Conservation (phyloP, 495 filamentous ascomycete genomes). For the Penicillium pulvis region DNA sequence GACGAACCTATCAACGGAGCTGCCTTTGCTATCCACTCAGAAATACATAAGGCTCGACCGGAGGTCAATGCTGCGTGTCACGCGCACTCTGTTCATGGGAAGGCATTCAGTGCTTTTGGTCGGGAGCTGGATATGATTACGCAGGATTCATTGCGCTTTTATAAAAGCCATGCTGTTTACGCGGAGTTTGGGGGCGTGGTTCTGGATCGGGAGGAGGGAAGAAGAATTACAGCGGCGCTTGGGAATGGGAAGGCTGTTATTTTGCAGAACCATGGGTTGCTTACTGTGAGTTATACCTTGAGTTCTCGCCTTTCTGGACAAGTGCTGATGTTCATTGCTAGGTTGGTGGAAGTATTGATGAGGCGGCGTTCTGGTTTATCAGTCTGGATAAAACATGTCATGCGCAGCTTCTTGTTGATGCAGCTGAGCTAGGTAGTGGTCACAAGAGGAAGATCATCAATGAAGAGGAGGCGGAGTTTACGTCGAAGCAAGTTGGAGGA, state of each 20-base stretch:
- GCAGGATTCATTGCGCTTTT: conserved; percentile 54
- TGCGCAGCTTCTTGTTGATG: conserved; percentile 58
- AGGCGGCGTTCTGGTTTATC: conserved; percentile 43
- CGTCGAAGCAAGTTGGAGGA: conserved; percentile 13
- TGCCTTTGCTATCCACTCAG: conserved; percentile 58
- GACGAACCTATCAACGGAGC: conserved; percentile 53
- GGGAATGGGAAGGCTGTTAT: conserved; percentile 56
- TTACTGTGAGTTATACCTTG: conserved; percentile 58
- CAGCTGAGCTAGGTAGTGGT: conserved; percentile 42
- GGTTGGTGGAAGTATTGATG: conserved; percentile 8
- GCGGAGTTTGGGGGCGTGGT: conserved; percentile 48
- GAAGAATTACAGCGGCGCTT: conserved; percentile 53
- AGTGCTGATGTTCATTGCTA: background rate
- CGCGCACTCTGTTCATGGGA: conserved; percentile 30
- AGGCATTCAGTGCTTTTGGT: conserved; percentile 31
- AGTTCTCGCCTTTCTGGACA: conserved; percentile 43
- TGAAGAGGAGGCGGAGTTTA: conserved; percentile 14
- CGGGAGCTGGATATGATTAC: conserved; percentile 36
- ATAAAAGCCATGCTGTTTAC: conserved; percentile 43
- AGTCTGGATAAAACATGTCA: conserved; percentile 60
- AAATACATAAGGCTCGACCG: conserved; percentile 28
- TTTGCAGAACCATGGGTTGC: conserved; percentile 61
- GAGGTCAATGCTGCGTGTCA: conserved; percentile 40
- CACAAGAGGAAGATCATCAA: conserved; percentile 50
- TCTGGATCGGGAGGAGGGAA: conserved; percentile 55